Evolutionary conservation across 1,139 yeast species (phyloP).

Genomic region (Nadsonia starkeyi-henricii): DNA sequence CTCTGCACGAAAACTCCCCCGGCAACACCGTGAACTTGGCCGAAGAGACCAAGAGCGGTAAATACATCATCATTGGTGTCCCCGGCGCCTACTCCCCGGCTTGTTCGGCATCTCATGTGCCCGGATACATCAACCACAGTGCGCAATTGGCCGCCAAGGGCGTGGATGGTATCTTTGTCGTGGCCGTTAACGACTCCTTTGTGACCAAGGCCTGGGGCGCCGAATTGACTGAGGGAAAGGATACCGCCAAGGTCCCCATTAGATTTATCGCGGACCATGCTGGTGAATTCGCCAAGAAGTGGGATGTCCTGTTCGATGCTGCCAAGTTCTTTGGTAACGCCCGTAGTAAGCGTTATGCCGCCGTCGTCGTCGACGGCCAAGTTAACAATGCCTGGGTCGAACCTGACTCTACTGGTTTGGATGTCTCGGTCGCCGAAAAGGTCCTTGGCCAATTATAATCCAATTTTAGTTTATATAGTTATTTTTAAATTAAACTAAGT

Average conservation of each 20-base stretch:
- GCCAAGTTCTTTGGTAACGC: slow-evolving; percentile 56
- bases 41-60: slow-evolving; percentile 38
- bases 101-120: slow-evolving; percentile 65
- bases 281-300: slow-evolving; percentile 52
- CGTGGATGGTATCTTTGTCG: slow-evolving; percentile 40
- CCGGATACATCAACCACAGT: slow-evolving; percentile 50
- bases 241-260: slow-evolving; percentile 26
- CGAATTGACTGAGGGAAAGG: slow-evolving; percentile 19
- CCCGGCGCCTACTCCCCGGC: slow-evolving; percentile 92
- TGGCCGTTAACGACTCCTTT: slow-evolving; percentile 77
- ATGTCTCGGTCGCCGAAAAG: slow-evolving; percentile 37
- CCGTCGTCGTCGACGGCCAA: slow-evolving; percentile 59
- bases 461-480: not conserved
- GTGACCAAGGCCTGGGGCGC: slow-evolving; percentile 73
- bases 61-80: slow-evolving; percentile 58
- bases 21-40: slow-evolving; percentile 50
- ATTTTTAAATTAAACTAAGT: not conserved
- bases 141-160: slow-evolving; percentile 52
- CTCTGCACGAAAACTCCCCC: slow-evolving; percentile 52
- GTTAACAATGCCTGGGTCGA: slow-evolving; percentile 57
- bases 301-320: slow-evolving; percentile 62
- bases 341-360: slow-evolving; percentile 66
- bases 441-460: slow-evolving; percentile 23
- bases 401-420: slow-evolving; percentile 66
- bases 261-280: slow-evolving; percentile 64